Percentiles rank a stretch among this genome's conserved stretches.
Evolutionary conservation across 441 rosid species (phyloP).

Genomic region (Euphorbia neoarborescens): DNA sequence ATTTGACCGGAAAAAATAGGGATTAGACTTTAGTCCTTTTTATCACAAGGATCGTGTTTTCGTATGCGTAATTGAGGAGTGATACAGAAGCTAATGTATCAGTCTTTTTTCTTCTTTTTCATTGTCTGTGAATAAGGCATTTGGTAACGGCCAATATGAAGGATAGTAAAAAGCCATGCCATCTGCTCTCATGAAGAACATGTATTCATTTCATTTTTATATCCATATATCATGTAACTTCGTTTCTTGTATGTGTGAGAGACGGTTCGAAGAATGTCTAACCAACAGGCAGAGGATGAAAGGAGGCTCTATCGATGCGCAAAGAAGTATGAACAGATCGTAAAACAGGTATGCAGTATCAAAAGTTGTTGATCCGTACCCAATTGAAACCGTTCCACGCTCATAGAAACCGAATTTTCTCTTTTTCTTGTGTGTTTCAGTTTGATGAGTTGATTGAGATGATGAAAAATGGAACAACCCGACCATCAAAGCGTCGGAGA

Average conservation of each 20-base stretch:
- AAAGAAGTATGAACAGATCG: conserved; percentile 31
- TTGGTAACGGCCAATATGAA: conserved; percentile 28
- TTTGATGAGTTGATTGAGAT: conserved; percentile 34
- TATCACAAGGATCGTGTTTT: conserved; percentile 33
- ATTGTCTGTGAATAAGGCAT: conserved; percentile 14
- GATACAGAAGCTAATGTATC: conserved; percentile 14
- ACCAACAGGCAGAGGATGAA: conserved; percentile 31
- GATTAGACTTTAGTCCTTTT: conserved; percentile 4
- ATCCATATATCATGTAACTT: conserved; percentile 5
- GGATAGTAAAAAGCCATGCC: conserved; percentile 9
- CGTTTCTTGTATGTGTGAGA: not conserved
- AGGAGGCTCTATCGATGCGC: conserved; percentile 29
- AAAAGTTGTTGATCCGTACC: not conserved
- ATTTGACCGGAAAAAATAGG: not conserved
- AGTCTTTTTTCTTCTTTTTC: conserved; percentile 8
- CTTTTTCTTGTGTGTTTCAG: conserved; percentile 12
- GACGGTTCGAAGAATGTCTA: conserved; percentile 21
- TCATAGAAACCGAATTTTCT: not conserved
- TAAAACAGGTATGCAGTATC: conserved; percentile 28
- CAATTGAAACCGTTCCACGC: not conserved
- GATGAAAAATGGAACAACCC: conserved; percentile 23
- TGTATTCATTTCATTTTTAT: not conserved
- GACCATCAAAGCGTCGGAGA: conserved; percentile 30
- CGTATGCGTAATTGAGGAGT: conserved; percentile 17
- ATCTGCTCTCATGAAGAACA: conserved; percentile 19